A percentile compares a stretch with the other conserved stretches of the same genome.
Evolutionary conservation across 2,329 filamentous ascomycete species (phyloP).

Genomic region (Shiraia sp.): DNA sequence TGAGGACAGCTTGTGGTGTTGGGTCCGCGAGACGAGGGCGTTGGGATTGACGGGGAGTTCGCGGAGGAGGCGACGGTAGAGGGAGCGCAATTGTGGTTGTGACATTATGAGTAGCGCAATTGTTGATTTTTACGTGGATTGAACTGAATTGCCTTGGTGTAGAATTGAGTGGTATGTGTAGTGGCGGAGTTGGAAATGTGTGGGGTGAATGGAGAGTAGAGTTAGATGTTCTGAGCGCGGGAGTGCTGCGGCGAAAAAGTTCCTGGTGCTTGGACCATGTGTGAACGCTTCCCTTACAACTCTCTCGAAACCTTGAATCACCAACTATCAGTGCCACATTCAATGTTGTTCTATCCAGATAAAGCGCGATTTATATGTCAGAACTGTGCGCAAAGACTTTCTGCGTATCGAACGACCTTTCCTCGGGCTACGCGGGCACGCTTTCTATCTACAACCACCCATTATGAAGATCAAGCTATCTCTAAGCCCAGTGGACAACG

Average conservation of each 20-base stretch:
- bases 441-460: no score
- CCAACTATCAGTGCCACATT: slow-evolving; percentile 10
- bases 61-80: slow-evolving; percentile 87
- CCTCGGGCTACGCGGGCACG: no score
- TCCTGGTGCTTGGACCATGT: slow-evolving; percentile 25
- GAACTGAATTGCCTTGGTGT: no score
- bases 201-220: background rate
- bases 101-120: slow-evolving; percentile 35
- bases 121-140: no score
- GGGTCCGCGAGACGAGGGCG: slow-evolving; percentile 19
- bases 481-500: no score
- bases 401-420: no score
- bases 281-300: slow-evolving; percentile 1
- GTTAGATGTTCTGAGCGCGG: slow-evolving; percentile 11
- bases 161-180: background rate
- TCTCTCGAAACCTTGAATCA: no score
- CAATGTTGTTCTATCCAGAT: no score
- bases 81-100: slow-evolving; percentile 63
- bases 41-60: slow-evolving; percentile 76
- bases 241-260: slow-evolving; percentile 36
- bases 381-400: no score
- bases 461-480: no score
- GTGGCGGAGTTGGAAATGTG: background rate
- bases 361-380: no score
- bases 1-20: slow-evolving; percentile 49